Evolutionary conservation across 306 rosid genomes (phyloP).

Genomic region (Casuarina equisetifolia): DNA sequence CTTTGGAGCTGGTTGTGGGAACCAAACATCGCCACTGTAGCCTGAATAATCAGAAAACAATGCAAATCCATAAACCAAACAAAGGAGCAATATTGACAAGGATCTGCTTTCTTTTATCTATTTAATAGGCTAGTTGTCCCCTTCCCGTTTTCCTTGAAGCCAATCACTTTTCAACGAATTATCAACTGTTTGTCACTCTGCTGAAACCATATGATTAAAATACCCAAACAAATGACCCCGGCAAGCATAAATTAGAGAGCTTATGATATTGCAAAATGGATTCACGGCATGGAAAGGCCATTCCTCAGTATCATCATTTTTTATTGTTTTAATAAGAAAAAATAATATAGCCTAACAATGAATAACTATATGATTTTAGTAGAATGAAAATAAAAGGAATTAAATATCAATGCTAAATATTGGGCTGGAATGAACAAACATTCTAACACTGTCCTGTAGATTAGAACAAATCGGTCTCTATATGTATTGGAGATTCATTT

Average conservation of each 20-base stretch:
- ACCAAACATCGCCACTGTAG: slow-evolving; percentile 95
- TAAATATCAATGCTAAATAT: background rate
- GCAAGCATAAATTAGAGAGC: background rate
- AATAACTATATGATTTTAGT: background rate
- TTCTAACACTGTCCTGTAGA: background rate
- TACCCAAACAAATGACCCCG: background rate
- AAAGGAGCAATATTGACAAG: background rate
- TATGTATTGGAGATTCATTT: background rate
- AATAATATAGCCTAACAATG: background rate
- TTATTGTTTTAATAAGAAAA: too few species aligned
- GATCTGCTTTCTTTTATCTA: background rate
- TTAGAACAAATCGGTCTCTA: background rate
- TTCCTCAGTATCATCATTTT: too few species aligned
- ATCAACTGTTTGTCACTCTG: background rate
- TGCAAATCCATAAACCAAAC: slow-evolving; percentile 6
- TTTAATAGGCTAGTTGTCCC: background rate
- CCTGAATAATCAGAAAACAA: slow-evolving; percentile 44
- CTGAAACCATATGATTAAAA: background rate
- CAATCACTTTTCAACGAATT: background rate
- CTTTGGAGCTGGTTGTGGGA: slow-evolving; percentile 95
- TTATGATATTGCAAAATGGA: background rate
- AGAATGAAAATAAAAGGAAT: background rate
- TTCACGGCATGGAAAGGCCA: background rate
- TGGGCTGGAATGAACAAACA: background rate
- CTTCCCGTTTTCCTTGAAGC: background rate